A percentile compares a stretch with the other conserved stretches of the same genome.
Conservation (phyloP, 2,329 filamentous ascomycete genomes). For the Periconia sp. region DNA sequence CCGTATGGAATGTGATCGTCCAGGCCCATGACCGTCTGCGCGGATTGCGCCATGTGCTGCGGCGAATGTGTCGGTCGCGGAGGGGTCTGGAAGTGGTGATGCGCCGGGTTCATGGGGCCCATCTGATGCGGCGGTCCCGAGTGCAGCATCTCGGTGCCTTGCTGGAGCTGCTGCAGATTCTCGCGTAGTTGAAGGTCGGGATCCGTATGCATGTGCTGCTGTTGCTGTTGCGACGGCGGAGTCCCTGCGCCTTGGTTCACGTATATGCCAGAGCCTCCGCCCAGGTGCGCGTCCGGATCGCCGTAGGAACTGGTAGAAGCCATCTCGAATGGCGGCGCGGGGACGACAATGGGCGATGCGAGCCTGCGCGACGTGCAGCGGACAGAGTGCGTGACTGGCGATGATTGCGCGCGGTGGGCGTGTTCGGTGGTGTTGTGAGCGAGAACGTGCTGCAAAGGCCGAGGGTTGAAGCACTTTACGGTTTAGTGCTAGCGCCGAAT, state of each 20-base stretch:
- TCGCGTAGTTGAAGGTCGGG: slow-evolving; percentile 43
- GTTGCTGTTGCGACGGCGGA: slow-evolving; percentile 39
- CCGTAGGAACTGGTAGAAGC: slow-evolving; percentile 35
- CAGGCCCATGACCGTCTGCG: slow-evolving; percentile 46
- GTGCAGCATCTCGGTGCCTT: slow-evolving; percentile 40
- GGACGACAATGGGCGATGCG: slow-evolving; percentile 12
- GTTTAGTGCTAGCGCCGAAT: slow-evolving; percentile 39
- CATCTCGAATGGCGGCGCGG: slow-evolving; percentile 30
- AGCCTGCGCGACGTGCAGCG: slow-evolving; percentile 14
- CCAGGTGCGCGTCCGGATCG: slow-evolving; percentile 42
- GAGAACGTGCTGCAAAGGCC: slow-evolving; percentile 25
- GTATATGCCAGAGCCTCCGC: slow-evolving; percentile 40
- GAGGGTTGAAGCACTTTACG: slow-evolving; percentile 40
- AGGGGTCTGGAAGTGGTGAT: slow-evolving; percentile 43
- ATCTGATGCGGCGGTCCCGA: slow-evolving; percentile 28
- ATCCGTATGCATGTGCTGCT: slow-evolving; percentile 35
- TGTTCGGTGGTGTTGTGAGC: slow-evolving; percentile 26
- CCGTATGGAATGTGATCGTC: slow-evolving; percentile 41
- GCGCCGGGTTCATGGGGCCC: slow-evolving; percentile 31
- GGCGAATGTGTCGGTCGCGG: slow-evolving; percentile 44
- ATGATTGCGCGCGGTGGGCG: slow-evolving; percentile 22
- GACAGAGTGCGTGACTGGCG: slow-evolving; percentile 9
- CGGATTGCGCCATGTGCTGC: slow-evolving; percentile 49
- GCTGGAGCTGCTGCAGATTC: slow-evolving; percentile 41
- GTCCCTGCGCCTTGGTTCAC: slow-evolving; percentile 41